phyloP scores from a whole-genome alignment of 2,329 filamentous ascomycete species.

The Whalleya microplaca region DNA sequence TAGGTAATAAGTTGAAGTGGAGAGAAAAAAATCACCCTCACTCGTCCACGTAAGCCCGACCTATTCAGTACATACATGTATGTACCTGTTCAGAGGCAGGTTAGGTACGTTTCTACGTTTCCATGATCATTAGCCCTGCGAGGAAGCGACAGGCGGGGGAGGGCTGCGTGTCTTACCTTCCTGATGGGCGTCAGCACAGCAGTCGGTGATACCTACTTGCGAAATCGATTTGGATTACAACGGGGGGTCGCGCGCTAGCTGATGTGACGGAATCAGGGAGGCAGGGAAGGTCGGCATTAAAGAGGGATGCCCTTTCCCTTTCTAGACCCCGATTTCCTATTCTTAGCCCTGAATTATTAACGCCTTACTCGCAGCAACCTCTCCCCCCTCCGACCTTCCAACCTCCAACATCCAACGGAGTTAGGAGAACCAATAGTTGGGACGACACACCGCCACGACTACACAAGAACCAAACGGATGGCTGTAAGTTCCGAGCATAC shows the following conservation, averaged over 20 bases:
- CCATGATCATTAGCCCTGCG: conserved; percentile 14
- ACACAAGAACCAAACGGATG: no score
- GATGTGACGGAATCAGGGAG: background rate
- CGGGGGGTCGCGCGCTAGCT: background rate
- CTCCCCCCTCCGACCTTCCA: no score
- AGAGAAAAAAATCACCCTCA: conserved; percentile 12
- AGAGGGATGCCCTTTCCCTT: background rate
- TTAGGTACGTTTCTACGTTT: no score
- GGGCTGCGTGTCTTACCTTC: conserved; percentile 6
- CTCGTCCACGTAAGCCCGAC: conserved; percentile 21
- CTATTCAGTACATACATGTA: conserved; percentile 11
- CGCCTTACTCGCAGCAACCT: background rate
- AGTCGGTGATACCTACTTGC: conserved; percentile 7
- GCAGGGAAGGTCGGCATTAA: background rate
- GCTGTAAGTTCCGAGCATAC: no score
- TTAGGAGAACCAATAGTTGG: no score
- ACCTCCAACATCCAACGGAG: no score
- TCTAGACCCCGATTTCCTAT: background rate
- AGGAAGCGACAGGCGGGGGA: conserved; percentile 17
- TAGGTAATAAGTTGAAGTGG: conserved; percentile 3
- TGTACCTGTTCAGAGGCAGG: no score
- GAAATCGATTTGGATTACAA: conserved; percentile 2
- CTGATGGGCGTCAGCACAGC: conserved; percentile 18
- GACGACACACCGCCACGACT: no score
- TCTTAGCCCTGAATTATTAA: background rate